Evolutionary conservation across 2,329 filamentous ascomycete species (phyloP).

Genomic region (Camptophora hylomeconis): DNA sequence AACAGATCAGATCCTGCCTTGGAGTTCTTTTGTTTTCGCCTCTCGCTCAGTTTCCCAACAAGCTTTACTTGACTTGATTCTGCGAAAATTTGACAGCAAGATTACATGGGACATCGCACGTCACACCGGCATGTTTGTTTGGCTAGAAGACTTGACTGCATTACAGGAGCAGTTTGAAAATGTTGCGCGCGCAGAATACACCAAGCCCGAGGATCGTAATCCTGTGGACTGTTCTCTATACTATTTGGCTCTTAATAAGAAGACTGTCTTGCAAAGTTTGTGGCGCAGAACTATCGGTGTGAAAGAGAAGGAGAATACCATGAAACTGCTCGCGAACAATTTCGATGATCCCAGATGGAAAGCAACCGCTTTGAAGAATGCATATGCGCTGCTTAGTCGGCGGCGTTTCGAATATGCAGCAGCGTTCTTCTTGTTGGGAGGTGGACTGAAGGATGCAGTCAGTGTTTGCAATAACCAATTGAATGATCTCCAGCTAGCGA

Average conservation of each 20-base stretch:
- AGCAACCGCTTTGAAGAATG: constrained; percentile 85
- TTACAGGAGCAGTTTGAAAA: constrained; percentile 70
- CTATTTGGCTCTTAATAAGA: constrained; percentile 84
- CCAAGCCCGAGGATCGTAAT: constrained; percentile 72
- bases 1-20: constrained; percentile 46
- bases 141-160: constrained; percentile 61
- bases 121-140: constrained; percentile 87
- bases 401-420: constrained; percentile 88
- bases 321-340: constrained; percentile 73
- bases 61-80: constrained; percentile 73
- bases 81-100: constrained; percentile 62
- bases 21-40: constrained; percentile 75
- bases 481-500: constrained; percentile 76
- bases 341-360: constrained; percentile 79
- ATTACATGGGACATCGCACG: constrained; percentile 76
- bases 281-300: constrained; percentile 94
- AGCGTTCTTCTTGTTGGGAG: constrained; percentile 86
- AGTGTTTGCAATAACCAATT: constrained; percentile 78
- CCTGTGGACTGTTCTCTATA: constrained; percentile 83
- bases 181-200: constrained; percentile 90
- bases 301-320: constrained; percentile 69
- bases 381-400: constrained; percentile 86
- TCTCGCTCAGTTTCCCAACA: constrained; percentile 57
- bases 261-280: constrained; percentile 73
- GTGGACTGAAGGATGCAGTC: constrained; percentile 71